phyloP scores from a whole-genome alignment of 2,329 filamentous ascomycete species.

The Fusarium sp. region DNA sequence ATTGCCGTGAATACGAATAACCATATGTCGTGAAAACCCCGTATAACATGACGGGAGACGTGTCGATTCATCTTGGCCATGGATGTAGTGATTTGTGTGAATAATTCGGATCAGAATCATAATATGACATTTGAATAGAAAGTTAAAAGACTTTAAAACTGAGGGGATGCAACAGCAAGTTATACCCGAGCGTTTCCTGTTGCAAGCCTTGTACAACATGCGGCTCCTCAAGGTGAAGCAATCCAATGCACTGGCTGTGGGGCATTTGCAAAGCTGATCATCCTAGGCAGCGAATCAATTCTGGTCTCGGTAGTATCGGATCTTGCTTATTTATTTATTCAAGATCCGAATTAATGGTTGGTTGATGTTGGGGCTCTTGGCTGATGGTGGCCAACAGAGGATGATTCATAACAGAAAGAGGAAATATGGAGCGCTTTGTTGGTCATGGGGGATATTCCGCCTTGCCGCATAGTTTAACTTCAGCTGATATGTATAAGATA shows the following conservation, averaged over 20 bases:
- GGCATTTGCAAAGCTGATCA: background rate
- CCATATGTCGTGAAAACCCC: constrained; percentile 4
- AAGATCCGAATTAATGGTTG: background rate
- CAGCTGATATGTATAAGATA: background rate
- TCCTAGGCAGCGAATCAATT: background rate
- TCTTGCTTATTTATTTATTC: background rate
- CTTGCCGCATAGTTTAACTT: background rate
- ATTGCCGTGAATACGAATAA: constrained; percentile 3
- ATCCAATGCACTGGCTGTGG: background rate
- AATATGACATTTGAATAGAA: background rate
- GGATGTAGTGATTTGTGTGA: background rate
- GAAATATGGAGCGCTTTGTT: background rate
- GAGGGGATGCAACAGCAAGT: background rate
- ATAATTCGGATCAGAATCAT: background rate
- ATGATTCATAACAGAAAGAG: background rate
- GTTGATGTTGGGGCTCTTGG: background rate
- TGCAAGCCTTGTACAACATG: background rate
- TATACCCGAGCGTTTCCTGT: background rate
- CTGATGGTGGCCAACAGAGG: background rate
- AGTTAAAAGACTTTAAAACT: background rate
- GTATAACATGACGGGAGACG: background rate
- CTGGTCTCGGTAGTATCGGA: background rate
- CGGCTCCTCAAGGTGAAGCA: background rate
- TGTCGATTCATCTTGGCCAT: background rate
- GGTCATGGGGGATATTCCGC: no score